Percentiles rank a stretch among this genome's conserved stretches.
These are phyloP conservation scores for Beta macrorhiza DNA, from an alignment of 179 eudicot genomes.

Conservation along the genomic window DNA sequence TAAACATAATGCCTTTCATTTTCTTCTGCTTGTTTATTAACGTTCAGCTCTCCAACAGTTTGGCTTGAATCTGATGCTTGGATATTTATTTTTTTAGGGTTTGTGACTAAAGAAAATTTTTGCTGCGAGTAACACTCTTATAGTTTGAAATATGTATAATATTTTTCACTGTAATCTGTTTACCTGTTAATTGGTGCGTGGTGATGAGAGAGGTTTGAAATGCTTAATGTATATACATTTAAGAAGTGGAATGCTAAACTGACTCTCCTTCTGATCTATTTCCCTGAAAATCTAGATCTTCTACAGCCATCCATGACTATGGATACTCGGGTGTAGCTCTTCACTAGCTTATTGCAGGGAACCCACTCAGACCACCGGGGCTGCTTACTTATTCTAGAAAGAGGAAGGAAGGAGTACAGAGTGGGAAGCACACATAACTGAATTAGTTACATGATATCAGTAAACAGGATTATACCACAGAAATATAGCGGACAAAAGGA, in stretches of 20 bases:
- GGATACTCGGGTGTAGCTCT: background rate
- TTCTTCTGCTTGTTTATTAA: background rate
- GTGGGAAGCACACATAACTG: no score
- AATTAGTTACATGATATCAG: no score
- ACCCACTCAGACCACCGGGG: no score
- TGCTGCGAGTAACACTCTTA: background rate
- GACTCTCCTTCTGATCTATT: background rate
- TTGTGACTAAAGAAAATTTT: background rate
- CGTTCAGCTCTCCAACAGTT: background rate
- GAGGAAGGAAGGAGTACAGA: no score
- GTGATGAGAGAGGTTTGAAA: background rate
- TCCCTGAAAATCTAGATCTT: background rate
- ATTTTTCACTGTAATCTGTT: background rate
- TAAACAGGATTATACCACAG: no score
- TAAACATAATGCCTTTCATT: constrained; percentile 4
- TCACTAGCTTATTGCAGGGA: background rate
- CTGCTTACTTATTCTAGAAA: no score
- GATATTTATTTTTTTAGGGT: background rate
- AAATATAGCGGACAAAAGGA: no score
- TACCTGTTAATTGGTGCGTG: background rate
- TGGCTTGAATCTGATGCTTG: background rate
- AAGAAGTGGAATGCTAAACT: background rate
- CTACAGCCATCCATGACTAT: background rate
- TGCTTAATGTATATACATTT: background rate
- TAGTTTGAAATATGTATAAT: background rate